A percentile compares a stretch with the other conserved stretches of the same genome.
These are phyloP conservation scores for Trichoderma parareesei DNA, from an alignment of 495 filamentous ascomycete genomes.

Conservation along the genomic window DNA sequence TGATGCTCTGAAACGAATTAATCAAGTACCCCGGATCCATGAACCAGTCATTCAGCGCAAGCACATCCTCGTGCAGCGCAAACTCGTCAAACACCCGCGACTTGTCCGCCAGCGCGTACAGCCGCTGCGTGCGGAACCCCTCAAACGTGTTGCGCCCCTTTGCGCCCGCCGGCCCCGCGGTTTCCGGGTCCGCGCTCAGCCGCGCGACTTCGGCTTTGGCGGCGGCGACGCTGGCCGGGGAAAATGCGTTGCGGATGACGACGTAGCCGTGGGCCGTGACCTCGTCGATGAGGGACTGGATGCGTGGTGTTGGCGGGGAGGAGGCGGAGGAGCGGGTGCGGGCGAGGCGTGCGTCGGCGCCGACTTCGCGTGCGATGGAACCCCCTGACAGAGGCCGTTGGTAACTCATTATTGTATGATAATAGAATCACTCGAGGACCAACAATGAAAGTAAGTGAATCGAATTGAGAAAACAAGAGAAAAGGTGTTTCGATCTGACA, in stretches of 20 bases:
- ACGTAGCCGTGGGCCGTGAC: background rate
- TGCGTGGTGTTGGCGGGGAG: background rate
- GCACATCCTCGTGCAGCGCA: slow-evolving; percentile 1
- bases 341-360: background rate
- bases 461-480: background rate
- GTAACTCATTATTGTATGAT: background rate
- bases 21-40: background rate
- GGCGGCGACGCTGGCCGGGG: background rate
- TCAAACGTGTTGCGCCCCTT: background rate
- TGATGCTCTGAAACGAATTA: slow-evolving; percentile 5
- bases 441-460: background rate
- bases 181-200: background rate
- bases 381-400: background rate
- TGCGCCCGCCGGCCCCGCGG: background rate
- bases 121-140: background rate
- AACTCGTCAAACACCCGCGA: background rate
- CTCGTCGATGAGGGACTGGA: background rate
- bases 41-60: background rate
- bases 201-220: background rate
- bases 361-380: background rate
- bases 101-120: slow-evolving; percentile 5
- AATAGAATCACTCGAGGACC: background rate
- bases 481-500: background rate
- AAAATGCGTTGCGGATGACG: background rate
- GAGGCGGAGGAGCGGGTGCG: background rate